A percentile compares a stretch with the other conserved stretches of the same genome.
phyloP scores from a whole-genome alignment of 768 basidiomycete species.

The Lactarius hatsudake region DNA sequence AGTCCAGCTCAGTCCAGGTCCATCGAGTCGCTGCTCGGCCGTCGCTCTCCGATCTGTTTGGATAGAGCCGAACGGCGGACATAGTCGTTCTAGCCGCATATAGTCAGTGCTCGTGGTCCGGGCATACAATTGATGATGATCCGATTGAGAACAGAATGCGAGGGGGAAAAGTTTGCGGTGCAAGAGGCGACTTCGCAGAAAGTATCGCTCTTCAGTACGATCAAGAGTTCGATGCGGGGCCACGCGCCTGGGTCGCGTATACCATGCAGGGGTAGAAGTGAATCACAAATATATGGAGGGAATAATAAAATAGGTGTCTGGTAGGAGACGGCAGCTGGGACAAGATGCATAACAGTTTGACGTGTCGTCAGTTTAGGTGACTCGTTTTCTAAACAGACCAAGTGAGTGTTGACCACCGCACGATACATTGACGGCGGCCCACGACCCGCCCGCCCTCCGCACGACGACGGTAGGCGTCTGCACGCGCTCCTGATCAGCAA shows the following conservation, averaged over 20 bases:
- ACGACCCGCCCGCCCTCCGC: slow-evolving; percentile 66
- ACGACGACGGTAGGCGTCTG: slow-evolving; percentile 66
- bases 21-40: background rate
- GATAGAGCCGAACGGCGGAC: background rate
- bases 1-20: background rate
- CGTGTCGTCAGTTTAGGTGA: slow-evolving; percentile 9
- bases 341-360: background rate
- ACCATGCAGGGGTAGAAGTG: background rate
- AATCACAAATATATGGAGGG: slow-evolving; percentile 17
- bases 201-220: background rate
- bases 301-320: slow-evolving; percentile 20
- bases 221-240: background rate
- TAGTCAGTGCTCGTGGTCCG: too few relatives aligned
- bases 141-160: background rate
- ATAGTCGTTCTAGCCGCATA: background rate
- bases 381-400: slow-evolving; percentile 33
- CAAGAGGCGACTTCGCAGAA: background rate
- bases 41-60: background rate
- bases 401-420: slow-evolving; percentile 82
- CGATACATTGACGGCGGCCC: slow-evolving; percentile 61
- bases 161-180: background rate
- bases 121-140: background rate
- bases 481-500: slow-evolving; percentile 52
- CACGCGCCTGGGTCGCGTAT: background rate
- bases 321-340: slow-evolving; percentile 1